Base-by-base conservation (phyloP, 495 filamentous ascomycete species). In the Mycothermus thermophilus region DNA sequence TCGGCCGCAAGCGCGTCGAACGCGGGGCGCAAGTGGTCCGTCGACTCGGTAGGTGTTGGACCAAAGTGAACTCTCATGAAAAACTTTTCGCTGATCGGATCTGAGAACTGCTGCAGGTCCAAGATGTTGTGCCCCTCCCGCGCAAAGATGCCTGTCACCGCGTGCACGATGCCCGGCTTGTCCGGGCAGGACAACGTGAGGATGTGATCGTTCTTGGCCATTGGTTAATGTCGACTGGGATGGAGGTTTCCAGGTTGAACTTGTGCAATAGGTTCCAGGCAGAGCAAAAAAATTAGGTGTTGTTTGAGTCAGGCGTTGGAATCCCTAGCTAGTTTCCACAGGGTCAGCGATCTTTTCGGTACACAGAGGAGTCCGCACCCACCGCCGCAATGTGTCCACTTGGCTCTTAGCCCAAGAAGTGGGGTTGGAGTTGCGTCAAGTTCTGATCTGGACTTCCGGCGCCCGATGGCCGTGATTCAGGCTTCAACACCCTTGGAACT, bases 41-140 rank as follows among this genome's bases (percentile, higher is more conserved):
- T 56, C 39, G 57, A 56, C 21, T 51, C 52, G 2, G 50, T 48
- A 5, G 45, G 42, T 25, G 50, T 65, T 20, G 69, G 65, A 8
- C 66, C 69, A 41, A 83, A 83, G 50, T 79, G 77, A 41, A 80
- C 71, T 49, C 79, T 67, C 79, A 84, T 81, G 61, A 84, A 84
- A 64, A 84, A 84, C 23, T 66, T 73, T 50, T 74, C 48, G 5
- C 70, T 75, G 30, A 58, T 64, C 25, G 69, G 66, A 48, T 82
- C 78, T 8, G 75, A 74, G 60, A 77, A 83, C 54, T 84, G 79
- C 48, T 77, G 76, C 30, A 78, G 69, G 53, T 84, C 77, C 37
- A 81, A 52, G 50, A 84, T 81, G 55, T 79, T 84, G 54, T 79
- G 64, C 51, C 68, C 65, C 48, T 77, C 63, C 33, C 63, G 52